Conservation (phyloP, 2,329 filamentous ascomycete species). For the Cyphellophora attinorum region DNA sequence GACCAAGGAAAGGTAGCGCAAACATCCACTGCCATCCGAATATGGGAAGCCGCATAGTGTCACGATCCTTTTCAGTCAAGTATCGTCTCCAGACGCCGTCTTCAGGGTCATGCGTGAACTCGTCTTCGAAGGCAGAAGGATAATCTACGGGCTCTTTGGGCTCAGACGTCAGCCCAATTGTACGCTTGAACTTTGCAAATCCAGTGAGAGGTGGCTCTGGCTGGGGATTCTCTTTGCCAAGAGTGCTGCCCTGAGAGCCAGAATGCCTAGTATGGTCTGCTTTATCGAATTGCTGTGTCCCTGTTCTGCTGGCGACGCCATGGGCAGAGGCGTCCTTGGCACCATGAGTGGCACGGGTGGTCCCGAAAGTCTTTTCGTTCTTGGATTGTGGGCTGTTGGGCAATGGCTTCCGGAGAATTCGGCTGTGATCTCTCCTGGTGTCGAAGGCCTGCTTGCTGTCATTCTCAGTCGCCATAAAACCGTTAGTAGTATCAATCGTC, state of each 20-base stretch:
- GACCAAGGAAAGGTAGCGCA: constrained; percentile 65
- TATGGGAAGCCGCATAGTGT: constrained; percentile 68
- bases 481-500: constrained; percentile 25
- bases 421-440: too few relatives aligned
- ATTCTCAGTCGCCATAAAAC: constrained; percentile 19
- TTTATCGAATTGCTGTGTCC: background rate
- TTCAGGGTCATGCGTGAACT: constrained; percentile 53
- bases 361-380: background rate
- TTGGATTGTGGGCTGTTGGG: background rate
- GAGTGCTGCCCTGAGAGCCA: constrained; percentile 15
- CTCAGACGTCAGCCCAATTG: constrained; percentile 14
- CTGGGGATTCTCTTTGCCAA: constrained; percentile 8
- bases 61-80: constrained; percentile 69
- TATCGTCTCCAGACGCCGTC: constrained; percentile 73
- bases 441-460: background rate
- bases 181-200: constrained; percentile 13
- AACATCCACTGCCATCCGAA: constrained; percentile 61
- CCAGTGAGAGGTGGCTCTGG: constrained; percentile 7
- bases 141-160: constrained; percentile 38
- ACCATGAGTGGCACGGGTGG: background rate
- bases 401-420: too few relatives aligned
- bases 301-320: background rate
- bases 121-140: constrained; percentile 51
- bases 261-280: constrained; percentile 5
- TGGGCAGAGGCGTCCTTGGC: background rate